phyloP scores from a whole-genome alignment of 1,139 yeast species.

The Yamadazyma sp. region DNA sequence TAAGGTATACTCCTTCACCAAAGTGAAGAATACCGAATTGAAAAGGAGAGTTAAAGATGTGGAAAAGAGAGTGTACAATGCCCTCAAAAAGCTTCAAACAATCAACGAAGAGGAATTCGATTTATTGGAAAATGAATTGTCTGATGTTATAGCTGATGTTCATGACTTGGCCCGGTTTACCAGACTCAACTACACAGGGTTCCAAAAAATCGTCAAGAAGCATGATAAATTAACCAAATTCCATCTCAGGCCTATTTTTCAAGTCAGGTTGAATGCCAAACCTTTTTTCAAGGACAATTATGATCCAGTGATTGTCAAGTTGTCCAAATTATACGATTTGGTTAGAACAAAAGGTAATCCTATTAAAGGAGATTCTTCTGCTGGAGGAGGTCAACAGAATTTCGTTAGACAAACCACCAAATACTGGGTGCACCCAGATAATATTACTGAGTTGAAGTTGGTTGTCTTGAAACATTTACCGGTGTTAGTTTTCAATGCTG shows the following conservation, averaged over 20 bases:
- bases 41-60: slow-evolving; percentile 78
- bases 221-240: slow-evolving; percentile 90
- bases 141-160: slow-evolving; percentile 94
- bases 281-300: slow-evolving; percentile 95
- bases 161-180: slow-evolving; percentile 95
- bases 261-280: slow-evolving; percentile 86
- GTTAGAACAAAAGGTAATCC: slow-evolving; percentile 97
- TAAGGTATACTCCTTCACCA: slow-evolving; percentile 87
- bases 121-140: slow-evolving; percentile 84
- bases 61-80: slow-evolving; percentile 64
- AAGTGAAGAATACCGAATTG: slow-evolving; percentile 82
- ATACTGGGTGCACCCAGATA: slow-evolving; percentile 99
- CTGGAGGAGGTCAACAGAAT: slow-evolving; percentile 97
- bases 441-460: slow-evolving; percentile 93
- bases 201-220: slow-evolving; percentile 91
- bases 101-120: slow-evolving; percentile 83
- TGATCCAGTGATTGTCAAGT: slow-evolving; percentile 82
- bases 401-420: slow-evolving; percentile 97
- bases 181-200: slow-evolving; percentile 90
- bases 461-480: slow-evolving; percentile 92
- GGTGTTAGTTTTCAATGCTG: slow-evolving; percentile 91
- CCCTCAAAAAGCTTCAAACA: slow-evolving; percentile 42
- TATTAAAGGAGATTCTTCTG: slow-evolving; percentile 87
- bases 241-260: slow-evolving; percentile 86
- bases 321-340: slow-evolving; percentile 84